Percentiles rank a stretch among this genome's conserved stretches.
These are phyloP conservation scores for Candida incommunis DNA, from an alignment of 805 yeast species.

Conservation along the genomic window DNA sequence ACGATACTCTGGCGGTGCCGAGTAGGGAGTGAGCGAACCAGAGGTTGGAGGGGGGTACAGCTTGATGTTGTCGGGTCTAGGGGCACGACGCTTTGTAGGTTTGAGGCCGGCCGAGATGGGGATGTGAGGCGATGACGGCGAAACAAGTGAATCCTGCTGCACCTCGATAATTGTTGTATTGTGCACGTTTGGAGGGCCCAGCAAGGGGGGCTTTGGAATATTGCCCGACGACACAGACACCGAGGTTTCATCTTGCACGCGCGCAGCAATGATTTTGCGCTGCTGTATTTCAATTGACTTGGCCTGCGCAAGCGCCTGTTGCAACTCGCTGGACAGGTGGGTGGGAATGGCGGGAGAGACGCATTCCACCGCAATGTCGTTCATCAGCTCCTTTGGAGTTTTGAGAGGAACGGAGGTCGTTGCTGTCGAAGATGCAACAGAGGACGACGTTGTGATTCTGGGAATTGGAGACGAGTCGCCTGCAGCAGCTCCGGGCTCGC, in stretches of 20 bases:
- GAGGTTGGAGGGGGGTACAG: background rate
- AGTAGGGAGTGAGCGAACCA: background rate
- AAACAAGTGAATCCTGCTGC: background rate
- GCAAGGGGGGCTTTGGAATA: background rate
- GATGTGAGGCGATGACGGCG: background rate
- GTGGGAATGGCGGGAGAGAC: constrained; percentile 18
- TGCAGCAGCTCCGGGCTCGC: background rate
- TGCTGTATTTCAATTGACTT: constrained; percentile 16
- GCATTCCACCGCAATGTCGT: constrained; percentile 19
- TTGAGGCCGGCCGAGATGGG: constrained; percentile 1
- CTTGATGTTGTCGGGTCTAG: background rate
- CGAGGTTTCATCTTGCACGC: constrained; percentile 7
- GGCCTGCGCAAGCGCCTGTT: constrained; percentile 7
- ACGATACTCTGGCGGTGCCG: background rate
- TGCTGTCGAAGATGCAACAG: background rate
- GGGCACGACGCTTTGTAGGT: background rate
- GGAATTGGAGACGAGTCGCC: background rate
- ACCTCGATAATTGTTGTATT: background rate
- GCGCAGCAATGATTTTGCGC: constrained; percentile 15
- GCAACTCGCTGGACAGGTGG: constrained; percentile 6
- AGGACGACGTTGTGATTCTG: background rate
- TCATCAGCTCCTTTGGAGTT: constrained; percentile 17
- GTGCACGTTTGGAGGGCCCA: background rate
- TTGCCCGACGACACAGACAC: constrained; percentile 2
- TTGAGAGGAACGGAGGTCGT: constrained; percentile 1